Base-by-base conservation (phyloP, 2,329 filamentous ascomycete species). In the Stemphylium vesicarium region DNA sequence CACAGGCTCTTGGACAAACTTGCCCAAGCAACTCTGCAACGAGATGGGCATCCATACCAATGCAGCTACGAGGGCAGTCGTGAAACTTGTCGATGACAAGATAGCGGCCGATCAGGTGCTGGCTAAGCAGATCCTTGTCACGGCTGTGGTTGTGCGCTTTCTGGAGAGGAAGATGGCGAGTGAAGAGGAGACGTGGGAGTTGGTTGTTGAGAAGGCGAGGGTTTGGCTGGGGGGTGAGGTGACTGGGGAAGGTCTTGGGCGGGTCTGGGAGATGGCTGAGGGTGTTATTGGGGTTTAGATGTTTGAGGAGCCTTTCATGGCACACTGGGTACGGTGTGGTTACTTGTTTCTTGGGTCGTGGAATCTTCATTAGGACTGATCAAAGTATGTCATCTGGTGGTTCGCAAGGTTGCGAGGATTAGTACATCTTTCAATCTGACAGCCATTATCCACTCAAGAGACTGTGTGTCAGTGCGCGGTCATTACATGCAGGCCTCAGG, bases 201-300 rank as follows among this genome's bases (percentile, higher is more conserved):
- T 50, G 46, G 35, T 54, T 31, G 52, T 54, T 40, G 46, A 50
- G 15, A 54, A 54, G 36, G 52, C 52, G 36, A 35, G 40, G 3
- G 12, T 26, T 4, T 54, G 46, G 52, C 39, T 54, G 22, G 29
- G 15, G 15, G 26, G 16, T 8, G 7, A 24, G 2, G 36, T 36
- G 20, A 1, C 22, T 2, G 40, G 31, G 31, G 11, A n/a, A 0
- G 15, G 26, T 6, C 13, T 50, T 3, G 16, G 1, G 1, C 15
- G 20, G 11, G 20, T 50, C 3, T 55, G 52, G 52, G 9, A 16
- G 20, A 11, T 41, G 15, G 46, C 38, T 18, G 18, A 5, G 29
- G 29, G 4, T 7, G 5, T 53, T 8, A 18, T 53, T 22, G 40
- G 7, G 4, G 15, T 20, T 6, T 48, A 26, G 20, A 22, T 13